A percentile compares a stretch with the other conserved stretches of the same genome.
These are phyloP conservation scores for Botrytis elliptica DNA, from an alignment of 2,329 filamentous ascomycete genomes.

Conservation along the genomic window DNA sequence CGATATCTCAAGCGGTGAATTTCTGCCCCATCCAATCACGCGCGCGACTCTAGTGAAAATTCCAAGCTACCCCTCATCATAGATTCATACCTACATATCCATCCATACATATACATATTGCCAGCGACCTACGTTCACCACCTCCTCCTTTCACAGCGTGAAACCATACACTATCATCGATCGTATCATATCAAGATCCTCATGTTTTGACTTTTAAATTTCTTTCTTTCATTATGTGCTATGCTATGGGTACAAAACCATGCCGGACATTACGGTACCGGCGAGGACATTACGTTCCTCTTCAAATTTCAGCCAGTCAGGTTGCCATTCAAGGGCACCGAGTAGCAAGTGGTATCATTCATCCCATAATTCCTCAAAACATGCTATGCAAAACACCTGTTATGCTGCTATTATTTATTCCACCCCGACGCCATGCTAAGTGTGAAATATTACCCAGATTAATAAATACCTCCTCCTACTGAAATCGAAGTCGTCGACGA, in stretches of 20 bases:
- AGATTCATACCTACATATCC: neutral
- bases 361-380: conserved; percentile 1
- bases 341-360: conserved; percentile 12
- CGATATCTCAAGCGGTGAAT: neutral
- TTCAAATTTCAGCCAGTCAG: neutral
- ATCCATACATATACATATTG: neutral
- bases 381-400: conserved; percentile 11
- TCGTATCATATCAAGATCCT: neutral
- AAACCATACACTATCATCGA: neutral
- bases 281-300: neutral
- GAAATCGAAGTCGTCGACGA: neutral
- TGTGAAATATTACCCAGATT: neutral
- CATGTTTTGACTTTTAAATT: neutral
- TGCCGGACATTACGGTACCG: neutral
- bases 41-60: neutral
- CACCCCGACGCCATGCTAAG: conserved; percentile 1
- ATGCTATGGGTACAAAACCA: conserved; percentile 8
- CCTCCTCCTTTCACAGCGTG: neutral
- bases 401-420: neutral
- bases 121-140: neutral
- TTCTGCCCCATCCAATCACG: conserved; percentile 10
- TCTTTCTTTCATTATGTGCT: conserved; percentile 6
- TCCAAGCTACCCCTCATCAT: conserved; percentile 5
- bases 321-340: conserved; percentile 1
- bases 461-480: conserved; percentile 3